Percentiles rank a stretch among this genome's conserved stretches.
phyloP scores from a whole-genome alignment of 495 filamentous ascomycete genomes.

The Daldinia loculata region DNA sequence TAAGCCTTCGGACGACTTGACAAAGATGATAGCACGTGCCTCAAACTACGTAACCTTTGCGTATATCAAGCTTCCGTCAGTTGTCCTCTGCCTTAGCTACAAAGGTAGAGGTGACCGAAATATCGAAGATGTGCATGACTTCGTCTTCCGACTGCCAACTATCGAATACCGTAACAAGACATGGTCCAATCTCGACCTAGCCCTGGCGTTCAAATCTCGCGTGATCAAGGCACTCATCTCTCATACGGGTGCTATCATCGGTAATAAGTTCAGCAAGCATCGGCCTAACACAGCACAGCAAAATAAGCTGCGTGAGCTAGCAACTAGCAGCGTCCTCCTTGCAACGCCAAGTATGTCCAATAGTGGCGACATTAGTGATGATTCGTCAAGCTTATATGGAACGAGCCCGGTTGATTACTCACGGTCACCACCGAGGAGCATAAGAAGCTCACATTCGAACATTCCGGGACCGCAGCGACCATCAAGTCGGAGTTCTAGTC shows the following conservation, averaged over 20 bases:
- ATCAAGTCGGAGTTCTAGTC: constrained; percentile 56
- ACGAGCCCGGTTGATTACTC: constrained; percentile 60
- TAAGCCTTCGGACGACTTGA: constrained; percentile 85
- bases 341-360: constrained; percentile 50
- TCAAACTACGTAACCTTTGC: constrained; percentile 97
- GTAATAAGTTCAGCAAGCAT: constrained; percentile 94
- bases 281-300: constrained; percentile 79
- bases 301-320: constrained; percentile 81
- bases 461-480: constrained; percentile 50
- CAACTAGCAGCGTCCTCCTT: constrained; percentile 65
- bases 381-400: constrained; percentile 58
- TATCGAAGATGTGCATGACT: constrained; percentile 93
- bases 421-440: constrained; percentile 57
- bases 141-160: constrained; percentile 93
- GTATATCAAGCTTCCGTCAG: constrained; percentile 92
- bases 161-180: constrained; percentile 98
- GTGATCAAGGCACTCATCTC: constrained; percentile 94
- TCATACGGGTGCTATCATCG: constrained; percentile 94
- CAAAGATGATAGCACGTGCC: constrained; percentile 95
- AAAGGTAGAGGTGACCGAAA: constrained; percentile 96
- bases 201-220: constrained; percentile 88
- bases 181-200: constrained; percentile 97
- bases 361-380: constrained; percentile 57
- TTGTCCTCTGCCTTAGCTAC: constrained; percentile 94
- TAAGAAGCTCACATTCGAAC: constrained; percentile 52